These are phyloP conservation scores for Brassica carinata DNA, from an alignment of 345 rosid genomes.

Conservation along the genomic window DNA sequence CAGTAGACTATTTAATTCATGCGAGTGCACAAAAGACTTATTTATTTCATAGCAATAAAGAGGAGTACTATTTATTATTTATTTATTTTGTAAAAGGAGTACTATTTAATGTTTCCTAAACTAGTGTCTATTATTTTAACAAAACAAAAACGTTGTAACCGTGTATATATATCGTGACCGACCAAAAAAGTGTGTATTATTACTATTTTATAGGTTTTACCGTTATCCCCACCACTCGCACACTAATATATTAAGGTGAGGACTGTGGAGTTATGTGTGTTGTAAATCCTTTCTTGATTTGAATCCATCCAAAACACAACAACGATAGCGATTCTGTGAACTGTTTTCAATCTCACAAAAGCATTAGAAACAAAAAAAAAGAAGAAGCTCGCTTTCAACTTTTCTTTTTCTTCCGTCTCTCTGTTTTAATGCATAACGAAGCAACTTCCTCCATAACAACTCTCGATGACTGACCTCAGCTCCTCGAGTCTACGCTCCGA, in stretches of 20 bases:
- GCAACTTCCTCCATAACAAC: background rate
- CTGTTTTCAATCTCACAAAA: background rate
- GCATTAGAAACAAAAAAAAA: background rate
- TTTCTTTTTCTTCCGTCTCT: background rate
- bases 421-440: background rate
- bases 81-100: too few species aligned
- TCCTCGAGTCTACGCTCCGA: background rate
- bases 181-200: background rate
- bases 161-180: background rate
- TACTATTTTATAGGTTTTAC: background rate
- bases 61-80: too few species aligned
- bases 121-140: background rate
- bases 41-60: too few species aligned
- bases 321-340: background rate
- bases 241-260: too few species aligned
- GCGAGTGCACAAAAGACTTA: background rate
- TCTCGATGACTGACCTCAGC: background rate
- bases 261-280: background rate
- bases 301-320: background rate
- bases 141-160: too few species aligned
- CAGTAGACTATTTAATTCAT: background rate
- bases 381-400: background rate
- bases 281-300: background rate
- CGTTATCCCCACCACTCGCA: background rate
- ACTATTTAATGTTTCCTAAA: too few species aligned